Evolutionary conservation across 257 asterid genomes (phyloP).

Genomic region (Nicotiana tabacum): DNA sequence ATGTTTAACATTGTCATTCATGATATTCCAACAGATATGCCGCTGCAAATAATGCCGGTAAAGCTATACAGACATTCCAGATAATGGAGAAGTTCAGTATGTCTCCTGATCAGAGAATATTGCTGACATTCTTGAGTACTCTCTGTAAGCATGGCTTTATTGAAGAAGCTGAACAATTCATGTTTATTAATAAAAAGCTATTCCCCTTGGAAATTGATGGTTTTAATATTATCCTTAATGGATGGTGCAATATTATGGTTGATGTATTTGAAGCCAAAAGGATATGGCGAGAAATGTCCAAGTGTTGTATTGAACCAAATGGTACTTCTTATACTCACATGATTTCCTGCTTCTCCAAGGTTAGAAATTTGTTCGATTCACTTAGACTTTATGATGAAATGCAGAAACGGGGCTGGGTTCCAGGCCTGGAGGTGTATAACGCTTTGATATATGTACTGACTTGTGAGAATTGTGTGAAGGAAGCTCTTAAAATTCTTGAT

Average conservation of each 20-base stretch:
- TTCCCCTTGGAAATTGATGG: constrained; percentile 73
- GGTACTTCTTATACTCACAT: constrained; percentile 61
- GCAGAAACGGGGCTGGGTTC: constrained; percentile 79
- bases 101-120: constrained; percentile 60
- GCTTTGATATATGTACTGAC: constrained; percentile 60
- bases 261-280: constrained; percentile 84
- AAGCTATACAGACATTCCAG: constrained; percentile 76
- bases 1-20: background rate
- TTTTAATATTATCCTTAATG: constrained; percentile 77
- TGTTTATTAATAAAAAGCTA: constrained; percentile 71
- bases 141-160: constrained; percentile 77
- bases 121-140: constrained; percentile 53
- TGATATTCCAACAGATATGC: constrained; percentile 46
- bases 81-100: constrained; percentile 67
- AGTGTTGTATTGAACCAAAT: constrained; percentile 67
- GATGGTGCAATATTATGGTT: constrained; percentile 67
- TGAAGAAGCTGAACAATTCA: constrained; percentile 90
- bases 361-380: constrained; percentile 65
- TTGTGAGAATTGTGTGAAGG: constrained; percentile 63
- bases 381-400: constrained; percentile 81
- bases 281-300: constrained; percentile 94
- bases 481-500: constrained; percentile 62
- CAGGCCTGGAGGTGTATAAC: constrained; percentile 63
- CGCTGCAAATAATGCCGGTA: constrained; percentile 53
- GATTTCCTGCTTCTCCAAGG: constrained; percentile 77